A percentile compares a stretch with the other conserved stretches of the same genome.
Evolutionary conservation across 441 rosid species (phyloP).

Genomic region (Corymbia citriodora): DNA sequence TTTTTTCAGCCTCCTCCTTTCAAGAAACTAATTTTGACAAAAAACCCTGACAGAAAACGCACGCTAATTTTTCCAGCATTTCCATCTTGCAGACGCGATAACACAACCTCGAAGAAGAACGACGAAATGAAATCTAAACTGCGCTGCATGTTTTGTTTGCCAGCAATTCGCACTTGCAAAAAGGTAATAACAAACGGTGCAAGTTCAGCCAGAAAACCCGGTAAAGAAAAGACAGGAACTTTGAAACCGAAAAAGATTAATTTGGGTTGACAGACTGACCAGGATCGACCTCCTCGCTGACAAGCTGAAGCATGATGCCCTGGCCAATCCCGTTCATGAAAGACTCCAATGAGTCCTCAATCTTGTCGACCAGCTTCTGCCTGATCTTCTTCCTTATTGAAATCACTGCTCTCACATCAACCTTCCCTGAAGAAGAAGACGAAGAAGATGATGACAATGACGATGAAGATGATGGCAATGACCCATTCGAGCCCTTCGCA

Average conservation of each 20-base stretch:
- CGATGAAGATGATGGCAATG: slow-evolving; percentile 1
- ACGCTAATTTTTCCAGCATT: not conserved
- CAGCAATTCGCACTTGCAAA: not conserved
- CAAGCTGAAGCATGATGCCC: slow-evolving; percentile 74
- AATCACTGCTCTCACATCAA: slow-evolving; percentile 56
- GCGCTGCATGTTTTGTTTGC: not conserved
- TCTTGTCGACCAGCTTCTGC: slow-evolving; percentile 57
- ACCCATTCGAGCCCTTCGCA: slow-evolving; percentile 8
- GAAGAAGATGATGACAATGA: not conserved
- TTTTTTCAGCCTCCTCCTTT: not conserved
- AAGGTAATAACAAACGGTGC: not conserved
- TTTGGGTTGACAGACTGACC: slow-evolving; percentile 32
- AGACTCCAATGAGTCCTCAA: slow-evolving; percentile 69
- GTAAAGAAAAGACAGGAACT: not conserved
- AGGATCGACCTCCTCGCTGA: slow-evolving; percentile 81
- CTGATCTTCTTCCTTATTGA: slow-evolving; percentile 75
- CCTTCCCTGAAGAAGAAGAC: slow-evolving; percentile 6
- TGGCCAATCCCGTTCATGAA: slow-evolving; percentile 72
- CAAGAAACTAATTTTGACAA: not conserved
- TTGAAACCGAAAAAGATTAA: not conserved
- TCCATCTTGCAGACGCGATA: not conserved
- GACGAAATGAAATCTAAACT: not conserved
- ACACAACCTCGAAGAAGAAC: not conserved
- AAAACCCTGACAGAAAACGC: not conserved
- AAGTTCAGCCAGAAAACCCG: not conserved